phyloP scores from a whole-genome alignment of 2,329 filamentous ascomycete genomes.

The Colletotrichum euphorbiae region DNA sequence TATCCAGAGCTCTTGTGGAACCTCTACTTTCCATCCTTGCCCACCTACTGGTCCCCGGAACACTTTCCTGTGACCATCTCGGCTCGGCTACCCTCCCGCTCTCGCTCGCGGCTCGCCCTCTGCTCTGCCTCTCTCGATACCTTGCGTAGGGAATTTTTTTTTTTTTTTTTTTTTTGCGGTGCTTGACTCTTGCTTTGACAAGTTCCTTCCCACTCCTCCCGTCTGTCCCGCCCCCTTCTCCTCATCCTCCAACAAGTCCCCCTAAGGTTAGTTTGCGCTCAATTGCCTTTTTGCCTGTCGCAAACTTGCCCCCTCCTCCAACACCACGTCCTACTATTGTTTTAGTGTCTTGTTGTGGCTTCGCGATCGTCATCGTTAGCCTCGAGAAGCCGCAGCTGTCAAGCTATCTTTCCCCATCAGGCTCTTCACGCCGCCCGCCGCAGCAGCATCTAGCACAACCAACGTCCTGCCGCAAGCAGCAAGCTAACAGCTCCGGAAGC shows the following conservation, averaged over 20 bases:
- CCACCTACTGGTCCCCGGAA: slow-evolving; percentile 26
- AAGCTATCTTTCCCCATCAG: not conserved
- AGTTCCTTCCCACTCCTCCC: slow-evolving; percentile 14
- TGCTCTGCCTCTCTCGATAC: not conserved
- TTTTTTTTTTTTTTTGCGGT: slow-evolving; percentile 19
- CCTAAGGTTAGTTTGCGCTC: slow-evolving; percentile 5
- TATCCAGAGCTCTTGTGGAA: slow-evolving; percentile 21
- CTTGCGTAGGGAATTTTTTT: too few species aligned
- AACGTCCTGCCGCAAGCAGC: slow-evolving; percentile 29
- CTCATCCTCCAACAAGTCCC: slow-evolving; percentile 1
- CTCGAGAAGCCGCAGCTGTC: slow-evolving; percentile 8
- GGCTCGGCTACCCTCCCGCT: slow-evolving; percentile 35
- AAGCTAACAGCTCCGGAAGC: slow-evolving; percentile 31
- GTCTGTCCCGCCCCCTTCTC: slow-evolving; percentile 6
- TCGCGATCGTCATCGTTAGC: slow-evolving; percentile 34
- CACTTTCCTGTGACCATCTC: slow-evolving; percentile 37
- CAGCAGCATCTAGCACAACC: slow-evolving; percentile 4
- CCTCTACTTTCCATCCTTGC: slow-evolving; percentile 24
- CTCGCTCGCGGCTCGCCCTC: slow-evolving; percentile 15
- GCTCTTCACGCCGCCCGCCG: not conserved
- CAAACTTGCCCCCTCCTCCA: slow-evolving; percentile 22
- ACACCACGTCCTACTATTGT: not conserved
- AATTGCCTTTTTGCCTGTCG: slow-evolving; percentile 12
- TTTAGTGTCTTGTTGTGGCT: slow-evolving; percentile 28
- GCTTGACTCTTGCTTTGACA: slow-evolving; percentile 30